Conservation (phyloP, 2,329 filamentous ascomycete genomes). For the Teratosphaeria nubilosa region DNA sequence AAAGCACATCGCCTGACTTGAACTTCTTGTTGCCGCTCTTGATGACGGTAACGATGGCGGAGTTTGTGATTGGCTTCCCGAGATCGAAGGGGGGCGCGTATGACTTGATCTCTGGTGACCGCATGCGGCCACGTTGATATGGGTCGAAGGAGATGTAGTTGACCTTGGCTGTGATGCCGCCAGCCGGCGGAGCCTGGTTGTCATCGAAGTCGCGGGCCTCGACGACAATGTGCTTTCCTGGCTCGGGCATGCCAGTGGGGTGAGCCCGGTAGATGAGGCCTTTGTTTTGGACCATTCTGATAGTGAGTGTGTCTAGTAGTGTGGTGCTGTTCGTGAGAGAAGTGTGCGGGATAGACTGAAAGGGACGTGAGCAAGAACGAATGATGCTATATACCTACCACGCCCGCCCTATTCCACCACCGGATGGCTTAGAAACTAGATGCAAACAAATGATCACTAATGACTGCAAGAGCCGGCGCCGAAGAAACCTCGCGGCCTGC, state of each 20-base stretch:
- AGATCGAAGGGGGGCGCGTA: slow-evolving; percentile 56
- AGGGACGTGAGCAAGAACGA: not conserved
- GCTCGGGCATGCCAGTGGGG: slow-evolving; percentile 56
- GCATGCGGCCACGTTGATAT: slow-evolving; percentile 75
- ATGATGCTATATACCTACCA: not conserved
- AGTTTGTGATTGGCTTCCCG: slow-evolving; percentile 54
- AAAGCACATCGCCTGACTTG: slow-evolving; percentile 56
- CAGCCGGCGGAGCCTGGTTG: slow-evolving; percentile 47
- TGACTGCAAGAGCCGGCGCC: not conserved
- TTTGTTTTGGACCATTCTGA: slow-evolving; percentile 56
- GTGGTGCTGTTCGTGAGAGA: not conserved
- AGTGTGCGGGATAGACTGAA: not conserved
- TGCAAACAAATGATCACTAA: not conserved
- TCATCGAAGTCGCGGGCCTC: slow-evolving; percentile 62
- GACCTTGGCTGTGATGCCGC: slow-evolving; percentile 60
- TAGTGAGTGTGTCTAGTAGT: slow-evolving; percentile 1
- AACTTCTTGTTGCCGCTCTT: slow-evolving; percentile 57
- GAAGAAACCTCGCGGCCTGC: not conserved
- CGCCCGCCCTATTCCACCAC: not conserved
- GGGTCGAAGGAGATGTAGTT: slow-evolving; percentile 72
- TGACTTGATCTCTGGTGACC: slow-evolving; percentile 51
- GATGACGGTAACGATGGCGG: slow-evolving; percentile 56
- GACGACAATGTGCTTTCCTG: slow-evolving; percentile 59
- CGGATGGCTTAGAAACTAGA: not conserved
- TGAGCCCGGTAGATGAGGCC: slow-evolving; percentile 56